Conservation (phyloP, 352 stramenopile species). For the Pythium aquatile region DNA sequence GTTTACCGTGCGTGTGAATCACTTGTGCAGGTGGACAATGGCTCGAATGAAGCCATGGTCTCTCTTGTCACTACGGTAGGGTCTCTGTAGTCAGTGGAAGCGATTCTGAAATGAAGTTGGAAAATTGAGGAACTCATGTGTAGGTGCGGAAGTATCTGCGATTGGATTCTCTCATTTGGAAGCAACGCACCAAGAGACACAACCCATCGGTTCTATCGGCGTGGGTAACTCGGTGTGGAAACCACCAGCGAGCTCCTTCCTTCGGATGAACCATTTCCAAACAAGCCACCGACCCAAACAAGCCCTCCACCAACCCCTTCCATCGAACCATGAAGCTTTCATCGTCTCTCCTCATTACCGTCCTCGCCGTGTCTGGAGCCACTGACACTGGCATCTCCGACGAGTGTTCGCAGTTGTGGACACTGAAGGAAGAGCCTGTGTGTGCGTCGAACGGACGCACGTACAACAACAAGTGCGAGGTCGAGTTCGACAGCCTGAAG, state of each 20-base stretch:
- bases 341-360: not conserved
- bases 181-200: not conserved
- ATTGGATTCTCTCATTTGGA: not conserved
- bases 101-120: not conserved
- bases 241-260: not conserved
- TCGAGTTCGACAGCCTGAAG: conserved; percentile 32
- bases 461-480: conserved; percentile 47
- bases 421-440: conserved; percentile 19
- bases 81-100: no score
- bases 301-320: not conserved
- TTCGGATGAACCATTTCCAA: not conserved
- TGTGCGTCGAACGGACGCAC: conserved; percentile 49
- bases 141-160: not conserved
- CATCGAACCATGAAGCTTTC: conserved; percentile 5
- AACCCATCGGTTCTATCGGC: not conserved
- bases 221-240: not conserved
- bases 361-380: not conserved
- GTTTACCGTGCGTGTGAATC: not conserved
- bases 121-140: not conserved
- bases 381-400: conserved; percentile 3
- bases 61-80: no score
- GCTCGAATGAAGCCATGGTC: no score
- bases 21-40: not conserved
- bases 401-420: conserved; percentile 34
- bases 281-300: not conserved